phyloP scores from a whole-genome alignment of 306 rosid genomes.

The Gastrolobium villosum region DNA sequence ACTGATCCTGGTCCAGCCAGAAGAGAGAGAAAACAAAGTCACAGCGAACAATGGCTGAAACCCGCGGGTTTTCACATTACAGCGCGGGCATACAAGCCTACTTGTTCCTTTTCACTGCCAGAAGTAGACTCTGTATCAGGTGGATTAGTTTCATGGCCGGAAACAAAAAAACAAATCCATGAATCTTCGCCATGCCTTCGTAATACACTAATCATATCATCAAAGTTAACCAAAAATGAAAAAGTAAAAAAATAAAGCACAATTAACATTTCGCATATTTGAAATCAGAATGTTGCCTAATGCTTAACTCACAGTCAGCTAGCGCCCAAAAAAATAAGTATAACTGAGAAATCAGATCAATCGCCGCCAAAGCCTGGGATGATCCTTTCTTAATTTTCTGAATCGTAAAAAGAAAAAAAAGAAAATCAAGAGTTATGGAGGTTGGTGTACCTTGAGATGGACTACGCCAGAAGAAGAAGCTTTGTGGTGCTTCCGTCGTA shows the following conservation, averaged over 20 bases:
- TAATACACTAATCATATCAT: background rate
- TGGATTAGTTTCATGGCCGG: conserved; percentile 35
- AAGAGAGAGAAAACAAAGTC: conserved; percentile 33
- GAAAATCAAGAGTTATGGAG: background rate
- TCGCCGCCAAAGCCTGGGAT: conserved; percentile 16
- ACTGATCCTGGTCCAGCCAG: background rate
- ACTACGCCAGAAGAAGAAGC: conserved; percentile 70
- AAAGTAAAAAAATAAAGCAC: background rate
- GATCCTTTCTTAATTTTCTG: conserved; percentile 14
- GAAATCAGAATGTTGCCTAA: conserved; percentile 30
- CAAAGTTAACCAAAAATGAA: background rate
- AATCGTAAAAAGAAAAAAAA: background rate
- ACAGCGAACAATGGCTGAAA: background rate
- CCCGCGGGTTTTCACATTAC: conserved; percentile 42
- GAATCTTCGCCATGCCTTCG: conserved; percentile 13
- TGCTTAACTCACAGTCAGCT: background rate
- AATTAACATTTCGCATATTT: background rate
- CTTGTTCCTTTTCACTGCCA: conserved; percentile 41
- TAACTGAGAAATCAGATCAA: conserved; percentile 49
- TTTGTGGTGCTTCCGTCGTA: conserved; percentile 69
- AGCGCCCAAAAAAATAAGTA: background rate
- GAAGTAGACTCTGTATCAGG: conserved; percentile 50
- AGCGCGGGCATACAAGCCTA: conserved; percentile 45
- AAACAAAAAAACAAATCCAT: conserved; percentile 9
- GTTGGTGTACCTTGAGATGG: conserved; percentile 78